phyloP scores from a whole-genome alignment of 2,329 filamentous ascomycete genomes.

The Remersonia thermophila region DNA sequence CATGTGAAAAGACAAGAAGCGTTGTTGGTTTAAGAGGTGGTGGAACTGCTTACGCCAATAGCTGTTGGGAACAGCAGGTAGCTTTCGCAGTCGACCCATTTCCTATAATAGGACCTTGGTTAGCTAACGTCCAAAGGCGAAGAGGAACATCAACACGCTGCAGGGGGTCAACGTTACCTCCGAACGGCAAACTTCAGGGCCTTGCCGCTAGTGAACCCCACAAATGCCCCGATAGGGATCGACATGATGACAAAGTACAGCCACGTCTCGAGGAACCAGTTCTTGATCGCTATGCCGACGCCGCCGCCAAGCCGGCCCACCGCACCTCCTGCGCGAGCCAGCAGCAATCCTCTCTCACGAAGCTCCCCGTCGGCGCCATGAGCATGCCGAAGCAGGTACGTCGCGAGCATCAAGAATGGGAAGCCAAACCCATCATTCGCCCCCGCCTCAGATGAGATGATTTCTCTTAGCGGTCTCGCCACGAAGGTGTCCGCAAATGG shows the following conservation, averaged over 20 bases:
- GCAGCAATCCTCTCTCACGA: neutral
- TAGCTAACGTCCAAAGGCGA: neutral
- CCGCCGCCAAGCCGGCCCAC: constrained; percentile 41
- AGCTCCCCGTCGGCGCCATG: too few relatives aligned
- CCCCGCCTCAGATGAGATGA: constrained; percentile 49
- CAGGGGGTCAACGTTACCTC: constrained; percentile 40
- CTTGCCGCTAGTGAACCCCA: constrained; percentile 36
- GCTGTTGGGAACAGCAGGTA: constrained; percentile 41
- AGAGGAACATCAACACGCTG: too few relatives aligned
- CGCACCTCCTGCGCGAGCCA: constrained; percentile 15
- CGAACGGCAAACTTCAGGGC: constrained; percentile 31
- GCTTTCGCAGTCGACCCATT: constrained; percentile 44
- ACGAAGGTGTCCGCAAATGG: constrained; percentile 52
- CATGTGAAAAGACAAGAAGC: neutral
- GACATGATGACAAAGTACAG: constrained; percentile 46
- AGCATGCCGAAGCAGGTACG: constrained; percentile 40
- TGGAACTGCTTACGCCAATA: constrained; percentile 24
- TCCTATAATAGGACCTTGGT: constrained; percentile 15
- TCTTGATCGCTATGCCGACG: constrained; percentile 36
- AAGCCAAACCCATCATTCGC: constrained; percentile 52
- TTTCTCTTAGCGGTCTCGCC: constrained; percentile 41
- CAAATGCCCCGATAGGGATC: constrained; percentile 37
- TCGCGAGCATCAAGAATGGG: constrained; percentile 47
- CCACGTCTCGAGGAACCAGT: constrained; percentile 49
- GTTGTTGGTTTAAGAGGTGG: neutral